Percentiles rank a stretch among this genome's conserved stretches.
These are phyloP conservation scores for Prunus persica DNA, from an alignment of 306 rosid genomes.

Conservation along the genomic window DNA sequence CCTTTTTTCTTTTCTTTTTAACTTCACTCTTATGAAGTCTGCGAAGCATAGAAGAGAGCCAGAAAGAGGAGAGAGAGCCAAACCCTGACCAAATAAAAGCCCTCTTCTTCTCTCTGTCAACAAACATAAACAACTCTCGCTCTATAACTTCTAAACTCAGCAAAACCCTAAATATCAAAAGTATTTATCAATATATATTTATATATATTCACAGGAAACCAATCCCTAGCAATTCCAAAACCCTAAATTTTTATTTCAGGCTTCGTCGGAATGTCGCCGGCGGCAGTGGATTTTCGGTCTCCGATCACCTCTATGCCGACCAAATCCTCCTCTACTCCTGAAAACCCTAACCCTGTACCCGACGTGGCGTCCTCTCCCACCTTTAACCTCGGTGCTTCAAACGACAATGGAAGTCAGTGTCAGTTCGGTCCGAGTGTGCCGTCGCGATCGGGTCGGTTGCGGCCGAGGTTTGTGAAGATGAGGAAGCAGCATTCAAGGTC, in stretches of 20 bases:
- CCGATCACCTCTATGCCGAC: constrained; percentile 30
- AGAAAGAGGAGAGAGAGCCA: background rate
- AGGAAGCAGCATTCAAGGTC: constrained; percentile 64
- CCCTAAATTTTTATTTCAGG: constrained; percentile 26
- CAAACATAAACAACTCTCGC: background rate
- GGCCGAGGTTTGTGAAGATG: constrained; percentile 59
- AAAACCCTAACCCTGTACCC: constrained; percentile 25
- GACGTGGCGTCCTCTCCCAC: constrained; percentile 25
- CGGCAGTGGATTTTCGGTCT: constrained; percentile 45
- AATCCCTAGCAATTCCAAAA: constrained; percentile 14
- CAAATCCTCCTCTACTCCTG: constrained; percentile 16
- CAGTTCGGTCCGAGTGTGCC: constrained; percentile 13
- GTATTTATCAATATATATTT: background rate
- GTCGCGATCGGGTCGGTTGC: constrained; percentile 29
- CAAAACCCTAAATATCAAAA: constrained; percentile 6
- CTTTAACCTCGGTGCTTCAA: constrained; percentile 24
- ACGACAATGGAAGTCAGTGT: constrained; percentile 11
- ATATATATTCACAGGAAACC: background rate
- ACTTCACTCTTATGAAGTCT: no score
- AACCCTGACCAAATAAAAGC: background rate
- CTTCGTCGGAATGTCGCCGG: constrained; percentile 45
- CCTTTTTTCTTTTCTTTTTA: no score
- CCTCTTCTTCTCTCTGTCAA: background rate
- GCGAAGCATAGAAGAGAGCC: background rate
- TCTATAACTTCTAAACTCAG: background rate